Evolutionary conservation across 345 rosid species (phyloP).

Genomic region (Eucalyptus decipiens): DNA sequence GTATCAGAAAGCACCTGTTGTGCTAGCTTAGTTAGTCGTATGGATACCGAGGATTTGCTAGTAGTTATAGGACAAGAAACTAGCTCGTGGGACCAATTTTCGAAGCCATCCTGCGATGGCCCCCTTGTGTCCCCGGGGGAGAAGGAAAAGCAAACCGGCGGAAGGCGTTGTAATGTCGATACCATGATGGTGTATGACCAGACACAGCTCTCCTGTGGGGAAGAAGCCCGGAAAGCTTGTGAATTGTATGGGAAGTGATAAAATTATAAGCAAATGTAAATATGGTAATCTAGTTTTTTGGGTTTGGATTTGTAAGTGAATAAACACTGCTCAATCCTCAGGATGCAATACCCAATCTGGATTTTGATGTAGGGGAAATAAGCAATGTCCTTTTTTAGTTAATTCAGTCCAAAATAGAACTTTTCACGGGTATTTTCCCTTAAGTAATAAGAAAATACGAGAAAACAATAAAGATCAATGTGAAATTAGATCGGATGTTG

Average conservation of each 20-base stretch:
- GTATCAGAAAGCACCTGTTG: not conserved
- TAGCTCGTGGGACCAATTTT: conserved; percentile 24
- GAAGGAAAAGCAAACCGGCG: not conserved
- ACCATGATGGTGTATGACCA: conserved; percentile 9
- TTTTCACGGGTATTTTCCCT: not conserved
- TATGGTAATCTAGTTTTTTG: not conserved
- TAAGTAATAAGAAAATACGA: not conserved
- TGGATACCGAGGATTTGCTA: not conserved
- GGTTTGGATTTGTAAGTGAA: not conserved
- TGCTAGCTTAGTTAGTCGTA: not conserved
- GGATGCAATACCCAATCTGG: not conserved
- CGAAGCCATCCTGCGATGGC: conserved; percentile 14
- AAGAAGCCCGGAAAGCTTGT: conserved; percentile 8
- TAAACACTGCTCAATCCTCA: not conserved
- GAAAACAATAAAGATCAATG: not conserved
- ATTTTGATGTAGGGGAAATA: not conserved
- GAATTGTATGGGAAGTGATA: conserved; percentile 5
- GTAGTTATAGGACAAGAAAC: not conserved
- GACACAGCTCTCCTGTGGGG: conserved; percentile 22
- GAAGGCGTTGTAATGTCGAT: conserved; percentile 2
- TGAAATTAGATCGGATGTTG: not conserved
- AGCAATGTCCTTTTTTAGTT: not conserved
- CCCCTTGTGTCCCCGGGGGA: not conserved
- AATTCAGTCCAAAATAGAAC: not conserved
- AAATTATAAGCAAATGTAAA: not conserved